Base-by-base conservation (phyloP, 2,329 filamentous ascomycete species). In the Ophidiomyces ophidiicola region DNA sequence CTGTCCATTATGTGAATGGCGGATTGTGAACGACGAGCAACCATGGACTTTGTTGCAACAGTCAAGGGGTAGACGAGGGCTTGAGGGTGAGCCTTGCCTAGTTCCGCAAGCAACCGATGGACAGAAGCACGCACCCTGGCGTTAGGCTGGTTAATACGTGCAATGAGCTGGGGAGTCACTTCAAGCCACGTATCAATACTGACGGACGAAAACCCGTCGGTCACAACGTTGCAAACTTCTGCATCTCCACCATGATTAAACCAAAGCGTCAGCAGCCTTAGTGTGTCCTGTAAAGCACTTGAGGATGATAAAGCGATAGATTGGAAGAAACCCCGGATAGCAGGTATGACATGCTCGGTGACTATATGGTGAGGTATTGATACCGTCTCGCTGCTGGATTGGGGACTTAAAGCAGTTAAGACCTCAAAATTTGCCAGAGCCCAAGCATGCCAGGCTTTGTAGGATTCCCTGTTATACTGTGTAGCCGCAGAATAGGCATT, bases 401-500 rank as follows among this genome's bases (percentile, higher is more conserved):
- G 72, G 15, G 80, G 71, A 6, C 79, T 75, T 42, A 90, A 67
- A 0, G 81, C 77, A 50, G 90, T 93, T 25, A 96, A 87, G 42
- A 98, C 90, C 62, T 99, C 88, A 53, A 98, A 99, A 60, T 98
- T 99, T 39, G 90, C 88, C 46, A 98, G 64, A 7, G 90, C 92
- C 88, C 90, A 99, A 0, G 90, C 83, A 61, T 99, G 90, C 90
- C 90, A 99, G 5, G 92, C 90, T 63, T 98, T 99, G 67, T 98
- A 98, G 76, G 88, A 98, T 45, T 80, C 78, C 23, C 85, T 80
- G 57, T 98, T 93, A 63, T 92, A 94, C 43, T 84, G 80, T 1
- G 90, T 98, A 1, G 92, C 92, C 43, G 87, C 80, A 12, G 79
- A 78, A 59, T 96, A 98, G 1, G 90, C 86, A n/a, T 76, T 73